phyloP scores from a whole-genome alignment of 768 basidiomycete genomes.

The Suillus tomentosus region DNA sequence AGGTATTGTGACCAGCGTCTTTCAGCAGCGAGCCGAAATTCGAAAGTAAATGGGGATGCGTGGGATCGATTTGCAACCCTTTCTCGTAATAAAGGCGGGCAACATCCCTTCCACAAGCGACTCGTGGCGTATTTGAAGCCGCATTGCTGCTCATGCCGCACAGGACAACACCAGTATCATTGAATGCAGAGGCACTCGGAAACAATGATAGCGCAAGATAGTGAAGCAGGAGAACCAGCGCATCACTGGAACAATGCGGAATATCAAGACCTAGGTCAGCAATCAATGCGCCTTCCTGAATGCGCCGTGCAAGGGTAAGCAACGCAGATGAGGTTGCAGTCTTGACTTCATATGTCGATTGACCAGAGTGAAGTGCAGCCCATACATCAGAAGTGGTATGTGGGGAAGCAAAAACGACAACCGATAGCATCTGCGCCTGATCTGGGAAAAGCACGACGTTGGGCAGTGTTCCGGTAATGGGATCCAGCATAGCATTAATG shows the following conservation, averaged over 20 bases:
- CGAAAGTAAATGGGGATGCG: constrained; percentile 51
- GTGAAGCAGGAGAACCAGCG: constrained; percentile 46
- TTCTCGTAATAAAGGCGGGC: constrained; percentile 47
- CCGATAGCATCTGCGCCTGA: constrained; percentile 37
- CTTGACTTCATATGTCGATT: constrained; percentile 26
- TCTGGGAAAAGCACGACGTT: constrained; percentile 44
- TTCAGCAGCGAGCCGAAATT: constrained; percentile 54
- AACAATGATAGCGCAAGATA: constrained; percentile 48
- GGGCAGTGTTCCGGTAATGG: constrained; percentile 42
- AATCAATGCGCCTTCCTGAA: constrained; percentile 37
- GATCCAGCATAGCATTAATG: constrained; percentile 34
- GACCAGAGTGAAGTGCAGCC: constrained; percentile 28
- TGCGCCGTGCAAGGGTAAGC: constrained; percentile 47
- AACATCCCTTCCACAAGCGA: constrained; percentile 34
- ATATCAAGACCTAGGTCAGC: constrained; percentile 28
- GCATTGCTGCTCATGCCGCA: constrained; percentile 35
- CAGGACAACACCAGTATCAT: constrained; percentile 52
- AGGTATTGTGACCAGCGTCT: constrained; percentile 43
- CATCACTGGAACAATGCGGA: constrained; percentile 35
- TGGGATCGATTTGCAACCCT: constrained; percentile 45
- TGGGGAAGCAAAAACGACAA: constrained; percentile 39
- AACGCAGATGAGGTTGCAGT: constrained; percentile 42
- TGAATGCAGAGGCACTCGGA: constrained; percentile 48
- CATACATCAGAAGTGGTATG: constrained; percentile 21
- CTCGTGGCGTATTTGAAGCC: constrained; percentile 21